Evolutionary conservation across 2,329 filamentous ascomycete species (phyloP).

Genomic region (Atkinsonella hypoxylon): DNA sequence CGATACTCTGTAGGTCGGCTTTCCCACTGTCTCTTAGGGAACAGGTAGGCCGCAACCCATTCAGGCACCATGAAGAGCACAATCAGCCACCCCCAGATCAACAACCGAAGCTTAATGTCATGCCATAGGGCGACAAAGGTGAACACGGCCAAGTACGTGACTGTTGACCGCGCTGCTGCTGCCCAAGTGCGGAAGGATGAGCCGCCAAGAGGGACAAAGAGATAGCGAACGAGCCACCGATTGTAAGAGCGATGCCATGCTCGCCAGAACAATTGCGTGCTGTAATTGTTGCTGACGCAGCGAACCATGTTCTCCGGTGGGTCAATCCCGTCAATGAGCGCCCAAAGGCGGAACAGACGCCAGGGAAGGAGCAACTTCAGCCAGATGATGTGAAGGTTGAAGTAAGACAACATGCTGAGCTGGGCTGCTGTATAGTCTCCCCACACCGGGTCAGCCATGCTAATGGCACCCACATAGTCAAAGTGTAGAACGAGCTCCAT

Average conservation of each 20-base stretch:
- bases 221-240: slow-evolving; percentile 85
- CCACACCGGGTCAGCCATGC: slow-evolving; percentile 71
- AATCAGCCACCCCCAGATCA: slow-evolving; percentile 96
- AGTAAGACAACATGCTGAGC: slow-evolving; percentile 80
- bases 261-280: slow-evolving; percentile 84
- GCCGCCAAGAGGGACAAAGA: slow-evolving; percentile 86
- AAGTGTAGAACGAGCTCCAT: slow-evolving; percentile 92
- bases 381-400: slow-evolving; percentile 97
- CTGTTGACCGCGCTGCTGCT: slow-evolving; percentile 43
- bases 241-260: slow-evolving; percentile 94
- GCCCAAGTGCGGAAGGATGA: slow-evolving; percentile 34
- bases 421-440: slow-evolving; percentile 73
- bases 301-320: slow-evolving; percentile 97
- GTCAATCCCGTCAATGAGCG: slow-evolving; percentile 79
- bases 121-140: slow-evolving; percentile 98
- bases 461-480: slow-evolving; percentile 88
- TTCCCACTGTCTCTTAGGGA: slow-evolving; percentile 64
- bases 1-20: slow-evolving; percentile 60
- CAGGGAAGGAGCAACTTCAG: slow-evolving; percentile 91
- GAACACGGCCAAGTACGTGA: slow-evolving; percentile 77
- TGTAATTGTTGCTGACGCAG: slow-evolving; percentile 93
- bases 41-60: slow-evolving; percentile 56
- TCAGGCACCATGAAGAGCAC: slow-evolving; percentile 91
- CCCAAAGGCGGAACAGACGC: slow-evolving; percentile 98
- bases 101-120: slow-evolving; percentile 79